phyloP scores from a whole-genome alignment of 2,329 filamentous ascomycete species.

The Simplicillium sp. region DNA sequence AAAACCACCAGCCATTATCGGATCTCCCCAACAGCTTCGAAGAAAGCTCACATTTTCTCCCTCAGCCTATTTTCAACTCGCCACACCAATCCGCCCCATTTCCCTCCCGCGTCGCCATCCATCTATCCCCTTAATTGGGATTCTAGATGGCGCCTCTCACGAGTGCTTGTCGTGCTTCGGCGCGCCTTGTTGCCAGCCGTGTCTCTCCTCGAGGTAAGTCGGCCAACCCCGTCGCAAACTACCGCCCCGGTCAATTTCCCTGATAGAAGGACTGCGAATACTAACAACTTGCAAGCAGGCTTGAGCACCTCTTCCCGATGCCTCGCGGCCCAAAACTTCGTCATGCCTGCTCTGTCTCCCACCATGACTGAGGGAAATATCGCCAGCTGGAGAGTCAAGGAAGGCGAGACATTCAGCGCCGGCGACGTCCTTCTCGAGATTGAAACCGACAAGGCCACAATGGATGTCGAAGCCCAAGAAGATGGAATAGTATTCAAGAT shows the following conservation, averaged over 20 bases:
- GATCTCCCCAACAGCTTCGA: constrained; percentile 23
- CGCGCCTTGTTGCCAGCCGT: constrained; percentile 41
- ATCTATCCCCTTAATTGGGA: constrained; percentile 14
- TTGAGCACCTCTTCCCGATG: constrained; percentile 53
- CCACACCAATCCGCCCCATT: too few species aligned
- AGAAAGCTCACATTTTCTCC: constrained; percentile 16
- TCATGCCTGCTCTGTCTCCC: constrained; percentile 83
- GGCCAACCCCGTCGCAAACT: constrained; percentile 7
- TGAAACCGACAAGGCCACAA: constrained; percentile 88
- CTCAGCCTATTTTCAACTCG: constrained; percentile 8
- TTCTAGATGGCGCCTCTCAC: constrained; percentile 55
- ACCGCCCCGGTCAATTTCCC: constrained; percentile 1
- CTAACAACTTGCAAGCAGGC: constrained; percentile 31
- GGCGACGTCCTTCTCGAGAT: constrained; percentile 87
- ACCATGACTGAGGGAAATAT: constrained; percentile 95
- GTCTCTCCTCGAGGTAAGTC: constrained; percentile 48
- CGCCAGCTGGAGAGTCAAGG: constrained; percentile 74
- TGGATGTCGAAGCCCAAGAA: constrained; percentile 91
- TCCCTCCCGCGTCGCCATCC: constrained; percentile 1
- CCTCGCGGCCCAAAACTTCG: constrained; percentile 75
- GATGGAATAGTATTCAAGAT: constrained; percentile 84
- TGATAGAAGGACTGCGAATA: constrained; percentile 8
- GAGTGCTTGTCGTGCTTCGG: constrained; percentile 54
- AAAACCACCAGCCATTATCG: constrained; percentile 10
- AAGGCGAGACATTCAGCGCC: constrained; percentile 72